Evolutionary conservation across 768 basidiomycete genomes (phyloP), one percentile per base, ranked within the genome.

Genomic region (Piloderma croceum): DNA sequence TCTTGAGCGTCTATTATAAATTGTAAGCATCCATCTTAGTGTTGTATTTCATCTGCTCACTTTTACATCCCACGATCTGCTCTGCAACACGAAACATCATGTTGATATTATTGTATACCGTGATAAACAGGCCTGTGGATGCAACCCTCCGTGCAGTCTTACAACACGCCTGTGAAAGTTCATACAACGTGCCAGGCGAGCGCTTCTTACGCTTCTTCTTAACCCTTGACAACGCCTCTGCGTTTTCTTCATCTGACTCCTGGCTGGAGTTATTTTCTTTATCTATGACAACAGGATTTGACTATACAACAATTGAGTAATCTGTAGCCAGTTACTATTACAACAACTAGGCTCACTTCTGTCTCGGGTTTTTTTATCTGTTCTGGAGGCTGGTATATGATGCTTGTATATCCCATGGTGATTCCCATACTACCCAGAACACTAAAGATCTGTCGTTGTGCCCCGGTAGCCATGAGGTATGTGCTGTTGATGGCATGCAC

Each of bases 51-150:
- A 35, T 12, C 10, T 2, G 42, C 49, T 32, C 29, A 50, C 50
- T 43, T 12, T 34, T 58, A 1, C 53, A 45, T 0, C 58, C 57
- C 0, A 62, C 29, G 5, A 54, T 39, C 31, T 60, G 59, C 33
- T 63, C 62, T 1, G 54, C 52, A 11, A 48, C 36, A 13, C 49
- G 45, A 17, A 43, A 43, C 25, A 57, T 34, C 39, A 56, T 38
- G 32, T 63, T 63, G 32, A 61, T 56, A 35, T 62, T 63, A 44
- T 63, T 56, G 36, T 60, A 63, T 5, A 51, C 43, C 31, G 38
- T 21, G 0, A 15, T 31, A n/a, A 46, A 42, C 1, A 46, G 17
- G 2, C 34, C 23, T 2, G 38, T 34, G 0, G 12, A 10, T 2
- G 53, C 54, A 10, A 53, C n/a, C 2, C 9, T 5, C 2, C 43